Conservation (phyloP, 441 rosid species). For the Erodium moschatum region DNA sequence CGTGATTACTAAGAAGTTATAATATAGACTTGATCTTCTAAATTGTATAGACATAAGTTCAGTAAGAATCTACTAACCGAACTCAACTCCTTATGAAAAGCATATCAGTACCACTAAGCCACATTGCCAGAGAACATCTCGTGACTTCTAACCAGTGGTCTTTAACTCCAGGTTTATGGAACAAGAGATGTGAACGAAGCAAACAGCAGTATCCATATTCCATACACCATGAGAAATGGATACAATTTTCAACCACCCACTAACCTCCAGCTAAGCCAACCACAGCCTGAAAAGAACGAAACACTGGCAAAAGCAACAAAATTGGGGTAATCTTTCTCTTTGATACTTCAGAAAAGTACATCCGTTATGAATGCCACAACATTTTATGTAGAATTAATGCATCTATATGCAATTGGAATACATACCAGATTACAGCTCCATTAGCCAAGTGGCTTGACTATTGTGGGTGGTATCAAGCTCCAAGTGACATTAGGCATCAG, state of each 20-base stretch:
- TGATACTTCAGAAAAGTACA: slow-evolving; percentile 4
- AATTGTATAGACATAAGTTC: no score
- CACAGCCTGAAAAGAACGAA: slow-evolving; percentile 40
- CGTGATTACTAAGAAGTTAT: not conserved
- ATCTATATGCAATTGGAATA: slow-evolving; percentile 17
- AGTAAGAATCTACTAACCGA: no score
- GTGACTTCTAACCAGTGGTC: slow-evolving; percentile 14
- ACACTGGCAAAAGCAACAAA: slow-evolving; percentile 31
- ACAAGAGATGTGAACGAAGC: slow-evolving; percentile 29
- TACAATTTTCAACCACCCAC: slow-evolving; percentile 33
- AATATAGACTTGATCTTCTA: no score
- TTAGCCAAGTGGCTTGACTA: slow-evolving; percentile 24
- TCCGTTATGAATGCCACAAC: not conserved
- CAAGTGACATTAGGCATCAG: slow-evolving; percentile 18
- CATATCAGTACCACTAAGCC: not conserved
- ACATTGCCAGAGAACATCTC: slow-evolving; percentile 3
- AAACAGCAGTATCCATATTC: slow-evolving; percentile 27
- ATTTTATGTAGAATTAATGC: slow-evolving; percentile 15
- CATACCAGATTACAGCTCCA: slow-evolving; percentile 47
- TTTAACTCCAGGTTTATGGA: slow-evolving; percentile 39
- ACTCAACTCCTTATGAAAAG: not conserved
- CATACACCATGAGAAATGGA: slow-evolving; percentile 27
- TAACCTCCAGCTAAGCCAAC: slow-evolving; percentile 56
- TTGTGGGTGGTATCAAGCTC: slow-evolving; percentile 20
- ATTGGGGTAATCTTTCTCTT: slow-evolving; percentile 39